phyloP scores from a whole-genome alignment of 345 rosid species.

The Lenwebbia sp. region DNA sequence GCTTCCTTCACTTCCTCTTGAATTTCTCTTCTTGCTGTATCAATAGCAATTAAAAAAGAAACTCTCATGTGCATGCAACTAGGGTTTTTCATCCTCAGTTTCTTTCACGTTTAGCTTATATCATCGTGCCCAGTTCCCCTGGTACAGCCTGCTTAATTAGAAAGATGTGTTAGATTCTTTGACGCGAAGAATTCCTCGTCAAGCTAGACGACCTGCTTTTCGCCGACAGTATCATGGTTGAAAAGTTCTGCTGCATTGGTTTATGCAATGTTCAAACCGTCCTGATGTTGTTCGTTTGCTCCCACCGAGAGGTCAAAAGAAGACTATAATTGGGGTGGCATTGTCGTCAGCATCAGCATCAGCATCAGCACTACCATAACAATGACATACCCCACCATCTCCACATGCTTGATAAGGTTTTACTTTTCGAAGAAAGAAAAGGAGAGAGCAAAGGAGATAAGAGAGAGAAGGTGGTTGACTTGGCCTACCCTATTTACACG shows the following conservation, averaged over 20 bases:
- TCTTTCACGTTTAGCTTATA: background rate
- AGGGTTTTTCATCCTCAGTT: background rate
- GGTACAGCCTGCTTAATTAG: background rate
- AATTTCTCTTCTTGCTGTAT: no score
- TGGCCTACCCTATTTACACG: background rate
- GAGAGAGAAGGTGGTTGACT: background rate
- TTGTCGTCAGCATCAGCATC: background rate
- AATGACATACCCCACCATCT: background rate
- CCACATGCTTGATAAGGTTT: background rate
- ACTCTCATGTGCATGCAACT: no score
- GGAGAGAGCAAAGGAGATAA: background rate
- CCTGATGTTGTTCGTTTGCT: background rate
- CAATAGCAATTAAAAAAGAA: no score
- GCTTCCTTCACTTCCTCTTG: background rate
- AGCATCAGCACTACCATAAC: background rate
- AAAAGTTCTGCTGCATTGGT: background rate
- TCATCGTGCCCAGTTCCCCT: background rate
- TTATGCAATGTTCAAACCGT: background rate
- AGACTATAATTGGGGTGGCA: background rate
- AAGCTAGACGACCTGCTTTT: background rate
- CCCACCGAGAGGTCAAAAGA: background rate
- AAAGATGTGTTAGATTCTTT: background rate
- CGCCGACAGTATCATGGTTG: background rate
- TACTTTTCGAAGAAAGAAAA: no score
- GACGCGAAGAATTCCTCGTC: background rate